Conservation (phyloP, 768 basidiomycete species). For the Tricholoma flavovirens region DNA sequence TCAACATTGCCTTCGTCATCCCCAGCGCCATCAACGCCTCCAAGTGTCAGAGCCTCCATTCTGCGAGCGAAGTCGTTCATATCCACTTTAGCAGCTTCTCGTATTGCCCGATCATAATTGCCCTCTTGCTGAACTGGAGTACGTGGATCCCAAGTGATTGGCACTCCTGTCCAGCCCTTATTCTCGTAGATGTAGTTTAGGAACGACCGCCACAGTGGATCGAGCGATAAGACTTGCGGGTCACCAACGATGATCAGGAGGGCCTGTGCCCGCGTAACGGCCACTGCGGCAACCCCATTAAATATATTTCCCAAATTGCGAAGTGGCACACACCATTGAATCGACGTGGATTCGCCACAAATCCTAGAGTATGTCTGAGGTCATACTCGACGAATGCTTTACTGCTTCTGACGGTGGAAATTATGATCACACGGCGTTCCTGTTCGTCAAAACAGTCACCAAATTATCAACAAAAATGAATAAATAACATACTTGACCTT, state of each 20-base stretch:
- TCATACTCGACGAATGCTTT: constrained; percentile 43
- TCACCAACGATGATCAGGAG: constrained; percentile 61
- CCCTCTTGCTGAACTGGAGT: constrained; percentile 16
- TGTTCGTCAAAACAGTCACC: constrained; percentile 25
- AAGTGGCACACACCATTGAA: constrained; percentile 46
- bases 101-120: constrained; percentile 17
- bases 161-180: constrained; percentile 49
- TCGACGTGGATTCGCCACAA: constrained; percentile 48
- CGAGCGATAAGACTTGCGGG: constrained; percentile 49
- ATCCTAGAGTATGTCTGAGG: constrained; percentile 50
- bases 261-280: constrained; percentile 60
- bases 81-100: constrained; percentile 21
- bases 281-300: constrained; percentile 34
- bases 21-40: constrained; percentile 9
- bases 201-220: constrained; percentile 56
- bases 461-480: constrained; percentile 18
- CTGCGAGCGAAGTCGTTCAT: constrained; percentile 29
- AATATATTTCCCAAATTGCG: neutral
- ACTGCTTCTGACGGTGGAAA: constrained; percentile 55
- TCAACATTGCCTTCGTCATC: neutral
- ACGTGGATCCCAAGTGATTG: constrained; percentile 30
- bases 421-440: constrained; percentile 54
- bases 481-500: constrained; percentile 45
- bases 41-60: constrained; percentile 22
- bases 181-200: constrained; percentile 46